Percentiles rank a stretch among this genome's conserved stretches.
These are phyloP conservation scores for Podaxis carcinomalis DNA, from an alignment of 768 basidiomycete genomes.

Conservation along the genomic window DNA sequence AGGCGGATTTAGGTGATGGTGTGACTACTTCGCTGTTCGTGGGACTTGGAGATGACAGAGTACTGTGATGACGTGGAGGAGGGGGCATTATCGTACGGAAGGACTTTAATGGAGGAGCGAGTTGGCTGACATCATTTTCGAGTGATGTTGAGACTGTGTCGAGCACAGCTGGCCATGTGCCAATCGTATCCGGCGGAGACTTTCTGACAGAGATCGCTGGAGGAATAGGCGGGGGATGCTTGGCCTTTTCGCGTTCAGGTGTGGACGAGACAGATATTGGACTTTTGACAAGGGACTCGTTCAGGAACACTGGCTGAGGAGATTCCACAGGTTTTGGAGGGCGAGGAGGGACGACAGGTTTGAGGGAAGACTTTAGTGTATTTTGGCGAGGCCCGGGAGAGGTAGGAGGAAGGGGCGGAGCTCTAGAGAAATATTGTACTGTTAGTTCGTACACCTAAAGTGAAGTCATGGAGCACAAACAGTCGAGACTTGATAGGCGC, in stretches of 20 bases:
- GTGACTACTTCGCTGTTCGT: constrained; percentile 9
- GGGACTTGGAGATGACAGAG: constrained; percentile 16
- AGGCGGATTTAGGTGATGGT: constrained; percentile 13
- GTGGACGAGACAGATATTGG: neutral
- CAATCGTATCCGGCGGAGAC: neutral
- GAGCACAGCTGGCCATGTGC: neutral
- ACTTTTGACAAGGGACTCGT: constrained; percentile 8
- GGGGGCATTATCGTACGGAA: constrained; percentile 18
- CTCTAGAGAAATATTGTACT: neutral
- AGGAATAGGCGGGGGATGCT: constrained; percentile 11
- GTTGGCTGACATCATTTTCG: constrained; percentile 13
- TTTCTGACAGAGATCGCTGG: constrained; percentile 21
- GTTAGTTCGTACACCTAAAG: neutral
- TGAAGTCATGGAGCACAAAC: neutral
- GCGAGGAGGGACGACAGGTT: constrained; percentile 23
- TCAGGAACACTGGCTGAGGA: constrained; percentile 15
- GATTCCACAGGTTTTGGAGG: constrained; percentile 9
- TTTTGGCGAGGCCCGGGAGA: constrained; percentile 13
- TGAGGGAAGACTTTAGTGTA: constrained; percentile 14
- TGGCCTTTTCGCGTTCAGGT: neutral
- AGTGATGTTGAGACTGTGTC: neutral
- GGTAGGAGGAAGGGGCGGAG: neutral
- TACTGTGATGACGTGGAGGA: constrained; percentile 21
- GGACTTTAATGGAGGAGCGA: constrained; percentile 11
- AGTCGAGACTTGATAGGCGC: neutral